Conservation (phyloP, 345 rosid genomes). For the Camelina neglecta region DNA sequence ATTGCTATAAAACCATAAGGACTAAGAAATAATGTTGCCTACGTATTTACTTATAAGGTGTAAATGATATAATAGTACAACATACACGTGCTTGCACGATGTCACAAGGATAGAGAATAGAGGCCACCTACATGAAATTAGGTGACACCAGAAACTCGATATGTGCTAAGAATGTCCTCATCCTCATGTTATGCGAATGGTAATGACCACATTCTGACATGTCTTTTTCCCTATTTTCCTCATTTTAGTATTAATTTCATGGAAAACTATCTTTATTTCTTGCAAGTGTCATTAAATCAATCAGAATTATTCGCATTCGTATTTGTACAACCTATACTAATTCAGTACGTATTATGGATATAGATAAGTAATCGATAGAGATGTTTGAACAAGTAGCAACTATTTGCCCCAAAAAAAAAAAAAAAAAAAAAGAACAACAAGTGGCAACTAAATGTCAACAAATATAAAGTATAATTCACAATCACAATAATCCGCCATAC, state of each 20-base stretch:
- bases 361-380: not conserved
- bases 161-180: slow-evolving; percentile 31
- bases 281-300: not conserved
- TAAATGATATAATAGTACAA: not conserved
- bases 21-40: not conserved
- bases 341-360: not conserved
- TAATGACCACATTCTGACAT: slow-evolving; percentile 11
- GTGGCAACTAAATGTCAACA: not conserved
- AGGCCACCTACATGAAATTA: not conserved
- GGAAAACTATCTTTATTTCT: not conserved
- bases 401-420: too few relatives aligned
- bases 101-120: not conserved
- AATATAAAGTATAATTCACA: not conserved
- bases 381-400: not conserved
- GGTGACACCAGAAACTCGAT: slow-evolving; percentile 9
- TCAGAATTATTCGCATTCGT: not conserved
- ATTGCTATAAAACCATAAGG: not conserved
- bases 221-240: not conserved
- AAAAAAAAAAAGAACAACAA: not conserved
- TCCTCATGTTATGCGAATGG: slow-evolving; percentile 2
- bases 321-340: not conserved
- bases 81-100: slow-evolving; percentile 22
- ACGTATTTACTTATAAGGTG: not conserved
- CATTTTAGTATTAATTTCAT: not conserved
- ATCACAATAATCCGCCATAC: not conserved